These are phyloP conservation scores for Picea glauca DNA, from an alignment of 75 land plant species.

Conservation along the genomic window DNA sequence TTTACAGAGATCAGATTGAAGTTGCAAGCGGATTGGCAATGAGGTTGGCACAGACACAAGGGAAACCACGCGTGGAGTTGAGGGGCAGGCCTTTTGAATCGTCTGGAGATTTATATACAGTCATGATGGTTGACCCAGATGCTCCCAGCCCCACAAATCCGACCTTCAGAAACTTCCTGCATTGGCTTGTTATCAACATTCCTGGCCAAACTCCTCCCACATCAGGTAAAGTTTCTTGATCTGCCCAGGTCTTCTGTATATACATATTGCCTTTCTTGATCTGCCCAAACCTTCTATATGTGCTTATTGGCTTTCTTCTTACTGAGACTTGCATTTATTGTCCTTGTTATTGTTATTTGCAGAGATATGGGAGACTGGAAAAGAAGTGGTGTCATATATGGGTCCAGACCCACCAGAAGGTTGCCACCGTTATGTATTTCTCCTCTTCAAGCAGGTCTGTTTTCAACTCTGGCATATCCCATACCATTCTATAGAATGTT, in stretches of 20 bases:
- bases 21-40: conserved; percentile 19
- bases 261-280: too few species aligned
- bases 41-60: conserved; percentile 17
- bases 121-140: conserved; percentile 28
- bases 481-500: not conserved
- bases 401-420: conserved; percentile 43
- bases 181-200: conserved; percentile 23
- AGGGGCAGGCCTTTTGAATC: conserved; percentile 8
- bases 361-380: conserved; percentile 23
- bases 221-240: conserved; percentile 2
- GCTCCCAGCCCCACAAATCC: conserved; percentile 18
- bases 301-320: too few species aligned
- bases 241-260: too few species aligned
- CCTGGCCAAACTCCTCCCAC: conserved; percentile 20
- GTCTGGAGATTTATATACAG: not conserved
- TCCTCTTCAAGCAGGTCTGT: conserved; percentile 38
- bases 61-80: conserved; percentile 18
- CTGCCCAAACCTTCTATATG: too few species aligned
- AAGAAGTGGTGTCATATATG: conserved; percentile 30
- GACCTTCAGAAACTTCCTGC: conserved; percentile 6
- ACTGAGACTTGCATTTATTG: not conserved
- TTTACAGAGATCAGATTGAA: conserved; percentile 21
- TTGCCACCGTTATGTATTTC: conserved; percentile 31
- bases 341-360: not conserved
- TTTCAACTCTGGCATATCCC: not conserved